Base-by-base conservation (phyloP, 2,329 filamentous ascomycete species). In the Ustulina deusta region DNA sequence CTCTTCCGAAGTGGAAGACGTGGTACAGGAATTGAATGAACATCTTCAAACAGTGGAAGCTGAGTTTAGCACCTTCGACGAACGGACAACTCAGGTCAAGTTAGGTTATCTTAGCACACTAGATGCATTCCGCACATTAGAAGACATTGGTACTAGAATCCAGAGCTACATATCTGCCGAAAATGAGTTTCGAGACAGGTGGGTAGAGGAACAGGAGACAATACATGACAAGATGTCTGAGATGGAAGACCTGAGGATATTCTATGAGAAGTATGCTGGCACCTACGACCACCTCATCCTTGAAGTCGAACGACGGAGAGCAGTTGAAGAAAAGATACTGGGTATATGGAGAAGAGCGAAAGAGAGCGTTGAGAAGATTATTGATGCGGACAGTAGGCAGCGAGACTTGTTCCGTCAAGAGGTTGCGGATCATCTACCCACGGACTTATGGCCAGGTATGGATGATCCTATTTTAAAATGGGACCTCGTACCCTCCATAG, bases 211-310 rank as follows among this genome's bases (percentile, higher is more conserved):
- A 72, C 90, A 90, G 71, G 86, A 88, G 3, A 85, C 85, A 20
- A 92, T 98, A 27, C 84, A 86, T 40, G 84, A 81, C 17, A 91
- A 90, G 73, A 87, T 97, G 46, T 83, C 86, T 10, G 93, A 97
- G 75, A 91, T 98, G 79, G 89, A 91, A 59, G 88, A 89, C 25
- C 87, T 97, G 74, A 86, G 89, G 11, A 84, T 88, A n/a, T 93
- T 97, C 74, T 98, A 97, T 79, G 91, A 95, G 68, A 90, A 91
- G 20, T 99, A 98, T 75, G 85, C 92, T 22, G 87, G 89, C 60
- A 93, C 94, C 0, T 98, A 99, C 76, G 91, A 93, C 72, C 90
- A 91, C 22, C 83, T 99, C 13, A 86, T 97, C 27, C 85, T 97
- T 1, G 96, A 99, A 78, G 91, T 94, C 6, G 91, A 91, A 60